Evolutionary conservation across 1,284 basidiomycete genomes (phyloP), one percentile per base, ranked within the genome.

Genomic region (Puccinia horiana): DNA sequence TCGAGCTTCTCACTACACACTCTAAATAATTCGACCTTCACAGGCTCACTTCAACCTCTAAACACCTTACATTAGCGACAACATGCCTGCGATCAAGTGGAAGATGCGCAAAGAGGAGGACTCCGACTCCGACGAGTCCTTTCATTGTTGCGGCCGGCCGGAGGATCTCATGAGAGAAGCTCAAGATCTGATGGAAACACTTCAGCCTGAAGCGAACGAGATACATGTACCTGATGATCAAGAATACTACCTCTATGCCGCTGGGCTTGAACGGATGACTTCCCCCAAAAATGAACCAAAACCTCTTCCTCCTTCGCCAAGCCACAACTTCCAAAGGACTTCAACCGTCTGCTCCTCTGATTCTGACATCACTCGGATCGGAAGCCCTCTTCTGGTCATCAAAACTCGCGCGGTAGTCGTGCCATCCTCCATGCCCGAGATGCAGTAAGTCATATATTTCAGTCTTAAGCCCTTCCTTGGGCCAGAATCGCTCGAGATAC

Each of bases 71-170:
- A 23, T 40, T 20, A 1, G 18, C 20, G n/a, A 65, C 1, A 65
- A 65, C 8, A 47, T 69, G 65, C 65, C 40, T 26, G 29, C 65
- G 42, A 54, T 73, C 44, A 73, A 52, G 32, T 29, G 49, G 0
- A 73, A 73, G 32, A 52, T 73, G 47, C 49, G 70, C 16, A 54
- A 54, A 6, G 32, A 52, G n/a, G 40, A 49, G n/a, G 44, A 73
- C 29, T 73, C 70, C 40, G 70, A 73, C 70, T 73, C 70, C 5
- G 70, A 73, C 70, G 70, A 73, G 14, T 73, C 70, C 16, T 73
- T 73, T 18, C 70, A 73, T n/a, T 73, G 70, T 73, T 73, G 70
- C 49, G 70, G 70, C 9, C 26, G 49, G 29, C 70, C 70, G 9
- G 42, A 73, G 35, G 70, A 73, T 73, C 70, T 73, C 0, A 18